Conservation (phyloP, 176 grass and related monocot genomes). For the Hsuehochloa calcarea region DNA sequence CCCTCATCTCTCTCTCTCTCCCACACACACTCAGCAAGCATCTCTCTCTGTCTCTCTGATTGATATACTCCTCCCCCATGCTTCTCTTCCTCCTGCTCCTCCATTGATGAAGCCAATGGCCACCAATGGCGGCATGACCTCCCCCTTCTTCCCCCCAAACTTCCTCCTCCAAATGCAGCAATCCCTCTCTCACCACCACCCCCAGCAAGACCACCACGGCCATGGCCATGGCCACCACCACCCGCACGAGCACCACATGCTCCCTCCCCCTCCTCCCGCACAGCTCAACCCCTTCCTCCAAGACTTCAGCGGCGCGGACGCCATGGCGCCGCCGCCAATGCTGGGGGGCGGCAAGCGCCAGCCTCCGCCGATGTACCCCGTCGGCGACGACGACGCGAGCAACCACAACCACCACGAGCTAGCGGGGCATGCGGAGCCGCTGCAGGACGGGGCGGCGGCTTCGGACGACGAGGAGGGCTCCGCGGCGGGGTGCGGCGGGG, state of each 20-base stretch:
- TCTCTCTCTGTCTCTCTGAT: not conserved
- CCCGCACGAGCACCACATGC: conserved; percentile 1
- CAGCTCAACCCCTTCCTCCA: conserved; percentile 45
- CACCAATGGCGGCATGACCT: conserved; percentile 66
- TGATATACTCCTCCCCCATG: conserved; percentile 30
- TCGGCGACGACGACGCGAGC: not conserved
- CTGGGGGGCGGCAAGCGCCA: not conserved
- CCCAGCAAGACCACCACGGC: not conserved
- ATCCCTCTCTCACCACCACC: conserved; percentile 37
- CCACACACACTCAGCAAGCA: not conserved
- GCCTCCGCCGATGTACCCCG: not conserved
- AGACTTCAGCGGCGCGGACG: conserved; percentile 15
- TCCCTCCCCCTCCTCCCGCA: not conserved
- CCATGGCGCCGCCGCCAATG: conserved; percentile 22
- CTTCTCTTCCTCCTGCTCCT: not conserved
- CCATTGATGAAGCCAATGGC: conserved; percentile 55
- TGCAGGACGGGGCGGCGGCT: not conserved
- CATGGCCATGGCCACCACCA: not conserved
- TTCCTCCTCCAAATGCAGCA: conserved; percentile 84
- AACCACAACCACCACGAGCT: not conserved
- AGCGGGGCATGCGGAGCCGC: not conserved
- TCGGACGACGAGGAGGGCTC: conserved; percentile 20
- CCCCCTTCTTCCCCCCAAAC: conserved; percentile 74
- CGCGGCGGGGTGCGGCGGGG: not conserved
- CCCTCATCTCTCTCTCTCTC: conserved; percentile 16